Evolutionary conservation across 2,329 filamentous ascomycete species (phyloP), one percentile per base, ranked within the genome.

Genomic region (Fusarium equiseti): DNA sequence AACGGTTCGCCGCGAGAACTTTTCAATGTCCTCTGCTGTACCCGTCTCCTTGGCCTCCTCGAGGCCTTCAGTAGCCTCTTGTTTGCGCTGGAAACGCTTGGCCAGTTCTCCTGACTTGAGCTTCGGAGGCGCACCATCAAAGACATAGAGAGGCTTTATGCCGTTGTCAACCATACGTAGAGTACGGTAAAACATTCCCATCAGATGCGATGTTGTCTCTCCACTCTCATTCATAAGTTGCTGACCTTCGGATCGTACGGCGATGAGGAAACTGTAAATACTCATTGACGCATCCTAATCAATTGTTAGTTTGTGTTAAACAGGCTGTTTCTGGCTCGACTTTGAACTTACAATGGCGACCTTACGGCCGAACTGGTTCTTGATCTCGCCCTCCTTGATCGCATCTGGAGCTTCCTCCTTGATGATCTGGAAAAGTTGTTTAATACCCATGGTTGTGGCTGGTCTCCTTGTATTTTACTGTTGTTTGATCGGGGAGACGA

Each of bases 141-240:
- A 99, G 62, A 99, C 95, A 81, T 97, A 99, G 73, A 99, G 88
- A 2, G 96, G 96, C 80, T 99, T 99, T 84, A 99, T 98, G 62
- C 96, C 96, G 76, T 98, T 98, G 83, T 99, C 96, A 77, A 98
- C 93, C 84, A 99, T 98, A 75, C 96, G 94, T 9, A 99, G 87
- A 4, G 96, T 99, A 75, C 96, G 95, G 86, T 99, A 99, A 85
- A 99, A 99, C 90, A 99, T 95, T 78, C 96, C 96, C 95, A 99
- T 98, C 18, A 99, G 85, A 80, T 99, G 96, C 20, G 96, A 99
- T 1, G 96, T 99, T 3, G 96, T 99, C 81, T 98, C 94, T 77
- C 96, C 96, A 55, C 91, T 91, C 77, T 99, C 96, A 81, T 91
- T 97, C 88, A 91, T 98, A 76, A 99, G 91, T 82, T 98, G 94